Evolutionary conservation across 805 yeast species (phyloP), one percentile per base, ranked within the genome.

Genomic region (Saturnispora quitensis): DNA sequence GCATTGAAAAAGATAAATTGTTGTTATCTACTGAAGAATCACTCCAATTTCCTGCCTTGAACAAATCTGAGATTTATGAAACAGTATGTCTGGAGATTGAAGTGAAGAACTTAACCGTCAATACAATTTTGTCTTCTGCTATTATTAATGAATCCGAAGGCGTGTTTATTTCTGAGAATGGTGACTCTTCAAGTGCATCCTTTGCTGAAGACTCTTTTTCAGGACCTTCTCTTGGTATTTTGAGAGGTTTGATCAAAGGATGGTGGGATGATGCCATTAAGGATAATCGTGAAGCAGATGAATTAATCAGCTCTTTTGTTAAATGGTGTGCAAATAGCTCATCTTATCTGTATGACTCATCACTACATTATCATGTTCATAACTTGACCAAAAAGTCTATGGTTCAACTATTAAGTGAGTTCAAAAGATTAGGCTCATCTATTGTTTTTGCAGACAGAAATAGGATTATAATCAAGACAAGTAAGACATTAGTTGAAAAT

Each of bases 211-310:
- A 91, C 64, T 78, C 95, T 0, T 90, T 91, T 59, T 84, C 90
- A 10, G 75, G 82, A 0, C 79, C 86, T 0, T 86, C 97, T 2
- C 71, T 93, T 55, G 66, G 73, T 9, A 84, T 84, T 1, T 72
- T 93, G 51, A 77, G 95, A 61, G 65, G 75, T 7, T 71, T 93
- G 76, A 85, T 93, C 12, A 88, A 85, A 60, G 81, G 75, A 33
- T 89, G 97, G 97, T 91, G 97, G 96, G 95, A 89, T 60, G 85
- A 82, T 61, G 97, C 97, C 0, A 68, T 86, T 51, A 71, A 72
- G 20, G 78, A 84, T 58, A 53, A 52, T 10, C 58, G 72, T 8
- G 81, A 83, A 53, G 96, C 97, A 0, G 97, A 90, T 64, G 72
- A 86, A 1, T 77, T 90, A 77, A 84, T 89, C 55, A 87, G 87